A percentile compares a stretch with the other conserved stretches of the same genome.
Evolutionary conservation across 306 rosid genomes (phyloP).

Genomic region (Luffa aegyptiaca): DNA sequence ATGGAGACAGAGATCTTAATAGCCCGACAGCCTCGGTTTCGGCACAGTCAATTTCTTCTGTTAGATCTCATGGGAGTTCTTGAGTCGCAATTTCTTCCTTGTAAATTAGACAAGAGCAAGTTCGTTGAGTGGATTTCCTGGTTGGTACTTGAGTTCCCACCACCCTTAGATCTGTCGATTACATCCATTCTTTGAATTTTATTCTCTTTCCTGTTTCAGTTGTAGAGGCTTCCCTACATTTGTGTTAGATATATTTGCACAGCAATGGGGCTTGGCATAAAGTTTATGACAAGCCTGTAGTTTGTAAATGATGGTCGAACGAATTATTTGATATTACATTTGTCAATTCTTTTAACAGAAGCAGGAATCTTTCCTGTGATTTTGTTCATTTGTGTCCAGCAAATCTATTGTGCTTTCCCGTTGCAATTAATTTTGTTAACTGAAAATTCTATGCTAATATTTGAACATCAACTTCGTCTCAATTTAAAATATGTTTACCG

Average conservation of each 20-base stretch:
- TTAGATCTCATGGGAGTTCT: slow-evolving; percentile 86
- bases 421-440: too few species aligned
- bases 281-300: not conserved
- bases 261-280: not conserved
- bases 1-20: slow-evolving; percentile 71
- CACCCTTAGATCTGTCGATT: not conserved
- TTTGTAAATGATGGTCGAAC: slow-evolving; percentile 2
- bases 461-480: too few species aligned
- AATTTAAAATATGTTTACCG: not conserved
- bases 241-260: not conserved
- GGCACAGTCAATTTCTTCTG: slow-evolving; percentile 90
- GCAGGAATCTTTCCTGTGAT: not conserved
- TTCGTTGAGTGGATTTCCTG: not conserved
- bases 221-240: not conserved
- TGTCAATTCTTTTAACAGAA: not conserved
- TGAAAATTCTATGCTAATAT: too few species aligned
- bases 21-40: slow-evolving; percentile 98
- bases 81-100: slow-evolving; percentile 22
- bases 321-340: not conserved
- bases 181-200: slow-evolving; percentile 5
- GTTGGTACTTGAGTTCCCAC: not conserved
- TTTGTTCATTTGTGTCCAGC: not conserved
- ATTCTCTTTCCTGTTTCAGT: not conserved
- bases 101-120: slow-evolving; percentile 22
- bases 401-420: not conserved